Percentiles rank a stretch among this genome's conserved stretches.
Conservation (phyloP, 345 rosid species). For the Pseudoturritis turrita region DNA sequence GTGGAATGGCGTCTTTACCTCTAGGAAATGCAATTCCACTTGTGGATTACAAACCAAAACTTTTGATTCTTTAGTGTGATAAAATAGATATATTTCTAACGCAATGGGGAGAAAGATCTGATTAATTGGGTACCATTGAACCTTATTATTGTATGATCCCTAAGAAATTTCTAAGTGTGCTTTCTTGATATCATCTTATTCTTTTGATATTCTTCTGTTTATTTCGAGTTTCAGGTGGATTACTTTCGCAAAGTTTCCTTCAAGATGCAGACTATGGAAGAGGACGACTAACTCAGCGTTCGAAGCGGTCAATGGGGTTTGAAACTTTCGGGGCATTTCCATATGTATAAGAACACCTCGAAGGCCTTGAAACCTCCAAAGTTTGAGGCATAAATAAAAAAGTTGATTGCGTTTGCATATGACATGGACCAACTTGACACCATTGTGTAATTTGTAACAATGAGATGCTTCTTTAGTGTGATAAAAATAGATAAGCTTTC, state of each 20-base stretch:
- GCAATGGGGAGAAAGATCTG: neutral
- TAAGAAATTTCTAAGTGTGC: neutral
- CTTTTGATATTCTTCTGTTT: neutral
- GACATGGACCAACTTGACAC: neutral
- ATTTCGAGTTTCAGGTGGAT: slow-evolving; percentile 45
- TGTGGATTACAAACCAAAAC: neutral
- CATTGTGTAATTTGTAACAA: neutral
- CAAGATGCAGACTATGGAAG: slow-evolving; percentile 70
- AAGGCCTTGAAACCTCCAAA: neutral
- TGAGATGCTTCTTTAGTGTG: neutral
- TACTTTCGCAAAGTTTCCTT: slow-evolving; percentile 62
- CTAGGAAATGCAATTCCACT: neutral
- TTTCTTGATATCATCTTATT: neutral
- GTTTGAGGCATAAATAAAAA: neutral
- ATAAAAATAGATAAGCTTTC: no score
- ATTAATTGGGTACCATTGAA: neutral
- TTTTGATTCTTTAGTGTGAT: no score
- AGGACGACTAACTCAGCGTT: slow-evolving; percentile 32
- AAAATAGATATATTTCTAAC: neutral
- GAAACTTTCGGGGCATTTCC: neutral
- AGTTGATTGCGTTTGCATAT: neutral
- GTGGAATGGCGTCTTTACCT: neutral
- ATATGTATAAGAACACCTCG: neutral
- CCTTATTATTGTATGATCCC: neutral
- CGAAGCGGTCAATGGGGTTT: neutral